These are phyloP conservation scores for Xylariales sp. DNA, from an alignment of 2,329 filamentous ascomycete species.

Conservation along the genomic window DNA sequence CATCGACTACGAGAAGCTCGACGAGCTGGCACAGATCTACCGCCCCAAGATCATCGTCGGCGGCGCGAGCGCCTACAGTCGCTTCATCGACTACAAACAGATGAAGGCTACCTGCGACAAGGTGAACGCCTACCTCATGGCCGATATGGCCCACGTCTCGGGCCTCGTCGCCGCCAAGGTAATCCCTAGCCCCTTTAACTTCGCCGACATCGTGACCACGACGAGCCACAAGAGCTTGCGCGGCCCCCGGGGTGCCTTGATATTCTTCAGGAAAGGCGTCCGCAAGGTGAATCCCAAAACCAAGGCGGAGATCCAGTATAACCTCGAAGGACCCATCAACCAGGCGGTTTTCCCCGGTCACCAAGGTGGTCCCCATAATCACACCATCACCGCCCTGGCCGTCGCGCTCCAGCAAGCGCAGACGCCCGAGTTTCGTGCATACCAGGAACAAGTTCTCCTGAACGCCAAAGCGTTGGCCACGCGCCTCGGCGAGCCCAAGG, in stretches of 20 bases:
- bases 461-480: conserved; percentile 90
- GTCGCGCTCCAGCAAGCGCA: conserved; percentile 96
- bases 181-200: conserved; percentile 87
- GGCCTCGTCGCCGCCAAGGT: conserved; percentile 93
- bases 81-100: conserved; percentile 92
- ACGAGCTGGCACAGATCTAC: conserved; percentile 88
- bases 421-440: conserved; percentile 87
- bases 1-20: conserved; percentile 94
- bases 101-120: conserved; percentile 94
- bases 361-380: conserved; percentile 98
- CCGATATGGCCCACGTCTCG: conserved; percentile 98
- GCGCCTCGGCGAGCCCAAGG: conserved; percentile 73
- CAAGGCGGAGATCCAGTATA: conserved; percentile 85
- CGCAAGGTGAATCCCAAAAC: conserved; percentile 85
- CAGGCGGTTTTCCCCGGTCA: conserved; percentile 97
- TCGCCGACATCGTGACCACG: conserved; percentile 95
- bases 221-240: conserved; percentile 98
- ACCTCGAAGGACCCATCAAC: conserved; percentile 94
- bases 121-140: conserved; percentile 89
- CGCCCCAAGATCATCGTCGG: conserved; percentile 96
- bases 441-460: conserved; percentile 88
- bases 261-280: conserved; percentile 96
- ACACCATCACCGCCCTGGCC: conserved; percentile 95
- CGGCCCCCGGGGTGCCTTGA: conserved; percentile 95
- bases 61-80: conserved; percentile 94